Evolutionary conservation across 495 filamentous ascomycete species (phyloP), one percentile per base, ranked within the genome.

Genomic region (Hypoxylon subgilvum): DNA sequence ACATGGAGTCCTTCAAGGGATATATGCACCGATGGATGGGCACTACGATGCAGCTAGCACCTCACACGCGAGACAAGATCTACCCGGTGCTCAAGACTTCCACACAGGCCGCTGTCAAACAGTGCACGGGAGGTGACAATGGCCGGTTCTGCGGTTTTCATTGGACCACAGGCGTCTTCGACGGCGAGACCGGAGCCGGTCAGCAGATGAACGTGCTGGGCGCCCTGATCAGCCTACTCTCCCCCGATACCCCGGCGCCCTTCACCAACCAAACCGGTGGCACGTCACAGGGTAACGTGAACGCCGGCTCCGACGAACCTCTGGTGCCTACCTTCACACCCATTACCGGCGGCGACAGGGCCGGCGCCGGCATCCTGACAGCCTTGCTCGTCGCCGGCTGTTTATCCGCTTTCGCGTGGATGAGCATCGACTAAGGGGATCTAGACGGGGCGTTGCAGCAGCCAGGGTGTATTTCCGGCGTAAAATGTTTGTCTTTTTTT

Each of bases 1-100:
- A 90, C 60, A 82, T 86, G 69, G 75, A 80, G 31, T 82, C 84
- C 9, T 90, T 88, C 78, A 90, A 89, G 67, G 85, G 85, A 25
- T 86, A 85, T 44, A 74, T 87, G 22, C 69, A 82, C 7, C 80
- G 82, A 1, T 90, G 88, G 84, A 76, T 91, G 67, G 82, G 82
- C 1, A 74, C 79, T n/a, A 75, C 83, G 6, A 79, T 84, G n/a
- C 75, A 86, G 48, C 57, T 89, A 32, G 79, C 72, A 2, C 81
- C 80, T 1, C 31, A 55, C 27, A 56, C 64, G n/a, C 50, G 32
- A 13, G 55, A 57, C 0, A 81, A 74, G 36, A 85, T 82, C 21
- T 65, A 64, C 12, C 59, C 71, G n/a, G 46, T 69, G 2, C 75
- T 91, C 8, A 68, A 75, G 45, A 71, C 71, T 1, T 86, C 85